Base-by-base conservation (phyloP, 106 monocot genomes). In the Iris macrosiphon region DNA sequence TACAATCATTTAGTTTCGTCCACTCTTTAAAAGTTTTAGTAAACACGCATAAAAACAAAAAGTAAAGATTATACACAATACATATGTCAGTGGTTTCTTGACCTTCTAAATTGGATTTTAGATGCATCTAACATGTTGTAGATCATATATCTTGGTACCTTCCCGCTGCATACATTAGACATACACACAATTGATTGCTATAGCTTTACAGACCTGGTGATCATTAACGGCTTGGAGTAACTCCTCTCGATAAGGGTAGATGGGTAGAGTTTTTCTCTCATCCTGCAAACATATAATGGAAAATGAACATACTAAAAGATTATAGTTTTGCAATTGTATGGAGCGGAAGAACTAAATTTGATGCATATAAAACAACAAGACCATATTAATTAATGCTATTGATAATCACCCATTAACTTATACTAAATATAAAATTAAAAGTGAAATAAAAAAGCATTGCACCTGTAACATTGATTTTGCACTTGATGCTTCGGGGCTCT, bases 191-290 rank as follows among this genome's bases (percentile, higher is more conserved):
- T 45, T 6, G 28, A 13, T 25, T 52, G 17, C 4, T 44, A 7
- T 20, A 34, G 25, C 19, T 44, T 2, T 45, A 39, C 49, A 66
- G 65, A 89, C 95, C 89, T 95, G 95, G 57, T 85, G 71, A 20
- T 86, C 69, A 16, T 85, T 67, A 31, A 95, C 52, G 51, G 95
- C 95, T 52, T 82, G 45, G 4, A 95, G 95, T 50, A 95, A 65
- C 40, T 85, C 79, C 20, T 95, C 89, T 48, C 89, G 75, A 40
- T 79, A 89, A 29, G 71, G 82, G 69, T 72, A 95, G 46, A 95
- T 89, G 2, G 95, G 95, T 39, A 95, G 74, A 33, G 72, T 79
- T 70, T 89, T 95, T 40, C 89, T 71, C 4, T 95, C 89, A 31
- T 79, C 89, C 95, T 94, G 54, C 39, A 46, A 22, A 55, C 50